These are phyloP conservation scores for Rhizopus delemar DNA, from an alignment of 371 early-diverging fungal species.

Conservation along the genomic window DNA sequence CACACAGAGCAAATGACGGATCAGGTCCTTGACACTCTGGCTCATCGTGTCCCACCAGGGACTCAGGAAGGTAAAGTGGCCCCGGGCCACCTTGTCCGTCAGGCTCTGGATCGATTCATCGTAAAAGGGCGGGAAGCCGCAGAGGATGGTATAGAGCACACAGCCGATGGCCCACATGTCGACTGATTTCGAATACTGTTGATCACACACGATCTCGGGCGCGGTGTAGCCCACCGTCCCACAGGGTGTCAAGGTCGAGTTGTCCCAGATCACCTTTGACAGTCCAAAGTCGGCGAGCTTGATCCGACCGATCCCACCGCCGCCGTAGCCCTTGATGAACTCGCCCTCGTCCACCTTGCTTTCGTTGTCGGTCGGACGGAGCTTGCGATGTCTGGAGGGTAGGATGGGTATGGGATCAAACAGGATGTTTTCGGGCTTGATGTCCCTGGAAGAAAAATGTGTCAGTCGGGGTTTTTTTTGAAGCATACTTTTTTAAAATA, in stretches of 20 bases:
- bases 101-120: slow-evolving; percentile 76
- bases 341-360: slow-evolving; percentile 67
- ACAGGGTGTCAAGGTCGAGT: slow-evolving; percentile 84
- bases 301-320: slow-evolving; percentile 80
- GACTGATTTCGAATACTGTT: slow-evolving; percentile 79
- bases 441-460: slow-evolving; percentile 69
- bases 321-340: slow-evolving; percentile 72
- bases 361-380: slow-evolving; percentile 53
- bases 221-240: slow-evolving; percentile 93
- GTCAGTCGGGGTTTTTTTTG: background rate
- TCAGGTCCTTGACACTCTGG: slow-evolving; percentile 73
- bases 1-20: slow-evolving; percentile 79
- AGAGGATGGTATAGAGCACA: slow-evolving; percentile 85
- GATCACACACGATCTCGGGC: slow-evolving; percentile 85
- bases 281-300: slow-evolving; percentile 89
- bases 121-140: slow-evolving; percentile 91
- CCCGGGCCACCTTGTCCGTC: slow-evolving; percentile 76
- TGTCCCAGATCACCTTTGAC: slow-evolving; percentile 81
- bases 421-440: slow-evolving; percentile 96
- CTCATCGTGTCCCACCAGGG: slow-evolving; percentile 93
- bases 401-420: slow-evolving; percentile 74
- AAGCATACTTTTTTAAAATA: background rate
- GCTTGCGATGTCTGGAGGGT: slow-evolving; percentile 37
- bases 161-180: slow-evolving; percentile 96
- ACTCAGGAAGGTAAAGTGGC: slow-evolving; percentile 73